phyloP scores from a whole-genome alignment of 768 basidiomycete species.

The Calocera viscosa region DNA sequence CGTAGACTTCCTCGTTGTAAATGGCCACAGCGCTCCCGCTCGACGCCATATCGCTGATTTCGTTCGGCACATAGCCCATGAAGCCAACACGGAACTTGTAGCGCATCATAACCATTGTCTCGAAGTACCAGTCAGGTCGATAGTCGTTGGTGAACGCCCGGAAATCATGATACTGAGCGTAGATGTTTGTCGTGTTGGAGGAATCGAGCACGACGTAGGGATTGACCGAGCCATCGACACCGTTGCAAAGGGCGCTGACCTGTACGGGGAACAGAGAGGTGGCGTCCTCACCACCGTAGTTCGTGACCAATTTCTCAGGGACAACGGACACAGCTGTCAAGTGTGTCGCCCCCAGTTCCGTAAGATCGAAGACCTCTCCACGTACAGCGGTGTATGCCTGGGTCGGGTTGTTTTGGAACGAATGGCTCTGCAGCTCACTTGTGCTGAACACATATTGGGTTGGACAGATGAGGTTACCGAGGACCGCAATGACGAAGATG shows the following conservation, averaged over 20 bases:
- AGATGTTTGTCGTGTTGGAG: constrained; percentile 53
- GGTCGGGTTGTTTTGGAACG: constrained; percentile 46
- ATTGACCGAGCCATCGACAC: constrained; percentile 63
- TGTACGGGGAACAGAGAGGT: constrained; percentile 88
- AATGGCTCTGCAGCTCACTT: constrained; percentile 63
- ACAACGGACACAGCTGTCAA: constrained; percentile 57
- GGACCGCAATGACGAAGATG: constrained; percentile 81
- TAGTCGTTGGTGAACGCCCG: constrained; percentile 70
- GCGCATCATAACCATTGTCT: constrained; percentile 86
- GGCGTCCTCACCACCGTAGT: constrained; percentile 69
- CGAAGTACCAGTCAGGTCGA: constrained; percentile 96
- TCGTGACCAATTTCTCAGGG: constrained; percentile 55
- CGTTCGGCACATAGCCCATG: constrained; percentile 65
- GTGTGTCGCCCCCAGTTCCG: constrained; percentile 53
- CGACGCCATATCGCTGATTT: constrained; percentile 58
- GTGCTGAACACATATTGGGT: constrained; percentile 81
- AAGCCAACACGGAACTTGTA: constrained; percentile 82
- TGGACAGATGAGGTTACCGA: constrained; percentile 85
- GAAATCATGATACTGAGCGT: constrained; percentile 91
- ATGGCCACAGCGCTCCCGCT: constrained; percentile 59
- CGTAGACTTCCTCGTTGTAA: constrained; percentile 79
- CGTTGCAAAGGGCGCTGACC: constrained; percentile 87
- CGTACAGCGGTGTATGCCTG: constrained; percentile 73
- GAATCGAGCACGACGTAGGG: constrained; percentile 71
- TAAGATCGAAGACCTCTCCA: constrained; percentile 90